A percentile compares a stretch with the other conserved stretches of the same genome.
Evolutionary conservation across 108 stramenopile genomes (phyloP).

Genomic region (Discostella stelligeroides): DNA sequence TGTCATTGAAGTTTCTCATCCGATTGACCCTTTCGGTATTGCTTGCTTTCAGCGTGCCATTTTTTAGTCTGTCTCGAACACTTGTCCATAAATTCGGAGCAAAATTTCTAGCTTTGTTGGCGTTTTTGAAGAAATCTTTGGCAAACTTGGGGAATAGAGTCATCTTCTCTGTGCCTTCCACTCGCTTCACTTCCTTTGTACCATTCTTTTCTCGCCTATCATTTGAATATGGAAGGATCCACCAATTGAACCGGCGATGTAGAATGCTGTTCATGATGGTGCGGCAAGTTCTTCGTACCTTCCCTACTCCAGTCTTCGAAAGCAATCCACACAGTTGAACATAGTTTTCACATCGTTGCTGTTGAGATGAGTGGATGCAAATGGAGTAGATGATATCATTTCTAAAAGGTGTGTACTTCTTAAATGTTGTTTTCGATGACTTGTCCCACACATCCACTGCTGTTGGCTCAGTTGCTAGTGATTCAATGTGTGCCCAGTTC

Average conservation of each 20-base stretch:
- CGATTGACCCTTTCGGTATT: neutral
- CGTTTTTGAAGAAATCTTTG: neutral
- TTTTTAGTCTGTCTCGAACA: neutral
- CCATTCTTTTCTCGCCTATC: neutral
- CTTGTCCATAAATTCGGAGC: neutral
- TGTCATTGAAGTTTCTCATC: neutral
- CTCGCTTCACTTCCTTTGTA: neutral
- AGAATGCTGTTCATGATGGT: neutral
- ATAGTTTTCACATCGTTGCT: conserved; percentile 13
- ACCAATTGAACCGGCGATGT: neutral
- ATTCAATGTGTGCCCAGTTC: neutral
- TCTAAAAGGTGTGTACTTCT: neutral
- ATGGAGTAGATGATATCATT: neutral
- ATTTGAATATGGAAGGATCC: neutral
- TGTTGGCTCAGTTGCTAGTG: neutral
- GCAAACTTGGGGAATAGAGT: neutral
- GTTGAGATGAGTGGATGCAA: conserved; percentile 5
- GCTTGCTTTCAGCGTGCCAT: neutral
- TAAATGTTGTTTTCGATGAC: no score
- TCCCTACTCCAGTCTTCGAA: neutral
- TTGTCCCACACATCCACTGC: neutral
- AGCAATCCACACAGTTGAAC: conserved; percentile 2
- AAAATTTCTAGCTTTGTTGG: no score
- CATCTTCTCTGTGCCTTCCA: neutral
- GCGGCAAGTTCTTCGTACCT: neutral